phyloP scores from a whole-genome alignment of 2,329 filamentous ascomycete genomes.

The Alternaria metachromatica region DNA sequence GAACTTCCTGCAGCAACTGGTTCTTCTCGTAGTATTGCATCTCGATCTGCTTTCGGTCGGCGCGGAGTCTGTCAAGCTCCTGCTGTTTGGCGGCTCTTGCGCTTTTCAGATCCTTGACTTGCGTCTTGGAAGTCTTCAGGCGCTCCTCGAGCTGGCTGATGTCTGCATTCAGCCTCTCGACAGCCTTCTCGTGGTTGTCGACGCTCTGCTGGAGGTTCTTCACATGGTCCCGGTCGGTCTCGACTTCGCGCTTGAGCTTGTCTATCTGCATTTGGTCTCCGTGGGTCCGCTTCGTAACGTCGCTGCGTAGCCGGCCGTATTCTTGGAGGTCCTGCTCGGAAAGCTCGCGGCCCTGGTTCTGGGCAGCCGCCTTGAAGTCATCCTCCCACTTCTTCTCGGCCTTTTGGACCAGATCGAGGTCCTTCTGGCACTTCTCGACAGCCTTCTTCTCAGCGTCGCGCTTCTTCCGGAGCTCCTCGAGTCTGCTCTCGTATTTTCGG shows the following conservation, averaged over 20 bases:
- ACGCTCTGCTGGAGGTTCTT: conserved; percentile 89
- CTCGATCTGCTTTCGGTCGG: conserved; percentile 60
- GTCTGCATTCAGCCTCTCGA: conserved; percentile 77
- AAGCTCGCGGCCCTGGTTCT: conserved; percentile 84
- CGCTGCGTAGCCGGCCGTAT: conserved; percentile 82
- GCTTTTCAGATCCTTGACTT: conserved; percentile 70
- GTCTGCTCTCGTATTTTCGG: conserved; percentile 70
- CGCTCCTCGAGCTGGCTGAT: conserved; percentile 72
- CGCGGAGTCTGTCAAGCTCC: conserved; percentile 72
- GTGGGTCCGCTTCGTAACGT: conserved; percentile 83
- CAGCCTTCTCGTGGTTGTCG: conserved; percentile 75
- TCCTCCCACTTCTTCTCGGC: conserved; percentile 87
- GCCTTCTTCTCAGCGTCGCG: conserved; percentile 72
- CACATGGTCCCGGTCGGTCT: conserved; percentile 89
- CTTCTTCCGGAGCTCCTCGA: conserved; percentile 76
- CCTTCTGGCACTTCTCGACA: conserved; percentile 77
- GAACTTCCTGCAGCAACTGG: conserved; percentile 84
- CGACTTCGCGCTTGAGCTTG: conserved; percentile 84
- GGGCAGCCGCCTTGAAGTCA: conserved; percentile 83
- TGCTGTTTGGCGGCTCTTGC: conserved; percentile 91
- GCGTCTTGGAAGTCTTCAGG: conserved; percentile 66
- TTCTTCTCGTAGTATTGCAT: conserved; percentile 88
- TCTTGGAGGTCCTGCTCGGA: conserved; percentile 87
- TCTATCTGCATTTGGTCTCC: conserved; percentile 83
- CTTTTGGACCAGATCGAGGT: conserved; percentile 84